Percentiles rank a stretch among this genome's conserved stretches.
Conservation (phyloP, 495 filamentous ascomycete species). For the Symbiotaphrina buchneri region DNA sequence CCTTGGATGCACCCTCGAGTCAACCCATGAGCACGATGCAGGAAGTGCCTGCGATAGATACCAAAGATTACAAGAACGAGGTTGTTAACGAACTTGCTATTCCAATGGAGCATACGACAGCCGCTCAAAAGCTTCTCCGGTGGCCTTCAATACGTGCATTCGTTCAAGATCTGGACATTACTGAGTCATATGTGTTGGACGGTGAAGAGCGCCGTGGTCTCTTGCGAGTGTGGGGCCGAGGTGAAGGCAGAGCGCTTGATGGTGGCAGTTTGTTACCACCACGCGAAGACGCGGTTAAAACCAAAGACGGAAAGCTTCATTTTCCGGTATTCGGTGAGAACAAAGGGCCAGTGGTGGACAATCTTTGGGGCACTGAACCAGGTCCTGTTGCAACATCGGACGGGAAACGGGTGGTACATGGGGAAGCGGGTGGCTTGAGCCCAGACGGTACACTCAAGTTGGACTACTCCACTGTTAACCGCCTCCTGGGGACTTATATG, state of each 20-base stretch:
- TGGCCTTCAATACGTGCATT: conserved; percentile 42
- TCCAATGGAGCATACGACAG: conserved; percentile 57
- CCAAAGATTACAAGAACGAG: conserved; percentile 6
- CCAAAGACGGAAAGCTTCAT: conserved; percentile 9
- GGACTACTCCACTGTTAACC: conserved; percentile 31
- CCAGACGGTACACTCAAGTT: conserved; percentile 41
- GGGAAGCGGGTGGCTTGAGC: conserved; percentile 27
- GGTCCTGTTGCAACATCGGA: conserved; percentile 5
- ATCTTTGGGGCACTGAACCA: conserved; percentile 15
- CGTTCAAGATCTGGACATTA: conserved; percentile 21
- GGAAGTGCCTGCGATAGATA: conserved; percentile 6
- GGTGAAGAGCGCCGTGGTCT: conserved; percentile 56
- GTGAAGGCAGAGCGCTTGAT: conserved; percentile 37
- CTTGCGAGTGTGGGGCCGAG: conserved; percentile 54
- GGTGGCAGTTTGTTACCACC: conserved; percentile 8
- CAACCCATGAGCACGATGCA: neutral
- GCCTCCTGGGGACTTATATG: conserved; percentile 48
- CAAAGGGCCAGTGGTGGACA: conserved; percentile 6
- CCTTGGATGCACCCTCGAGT: neutral
- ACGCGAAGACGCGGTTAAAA: conserved; percentile 13
- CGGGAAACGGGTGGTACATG: conserved; percentile 4
- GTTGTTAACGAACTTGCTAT: conserved; percentile 33
- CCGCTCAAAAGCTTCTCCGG: conserved; percentile 53
- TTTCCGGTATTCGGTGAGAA: conserved; percentile 9
- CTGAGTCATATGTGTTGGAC: conserved; percentile 45